Base-by-base conservation (phyloP, 805 yeast genomes). In the Candida saitoana region DNA sequence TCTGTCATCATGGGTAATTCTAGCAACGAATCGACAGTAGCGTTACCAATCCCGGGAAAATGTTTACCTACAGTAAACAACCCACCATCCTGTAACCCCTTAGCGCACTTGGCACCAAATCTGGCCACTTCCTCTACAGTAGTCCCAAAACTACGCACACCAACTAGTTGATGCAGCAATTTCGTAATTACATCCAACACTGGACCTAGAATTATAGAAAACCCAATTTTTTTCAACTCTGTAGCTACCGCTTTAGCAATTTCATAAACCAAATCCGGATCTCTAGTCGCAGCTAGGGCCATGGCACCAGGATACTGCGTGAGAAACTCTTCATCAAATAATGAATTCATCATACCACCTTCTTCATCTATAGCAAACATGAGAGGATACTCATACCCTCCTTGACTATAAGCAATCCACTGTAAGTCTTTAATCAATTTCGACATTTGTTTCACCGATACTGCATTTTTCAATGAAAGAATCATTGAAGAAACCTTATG, bases 31-130 rank as follows among this genome's bases (percentile, higher is more conserved):
- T 79, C 82, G 4, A 80, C 80, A 16, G 73, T 68, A 1, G 83
- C 82, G 41, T 75, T 74, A 3, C 84, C 84, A 40, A 77, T 77
- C 1, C 86, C 86, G 0, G 86, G 86, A 50, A 80, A 80, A 57
- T 80, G 84, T 50, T 80, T 80, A 0, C 82, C 84, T 43, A 79
- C 73, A 2, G 77, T 68, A 29, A 73, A 54, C 9, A 80, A 52
- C 1, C 82, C 82, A 9, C 80, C 82, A 34, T 68, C 76, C 40
- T 65, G 65, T 35, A 76, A 63, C 1, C 84, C 86, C 43, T 60
- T 62, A 4, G 80, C 74, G 46, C 74, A 73, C 2, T 77, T 79
- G 24, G 59, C 52, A 2, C 81, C 82, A 49, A 67, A 78, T 49
- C 68, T 71, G n/a, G 71, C 63, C 9, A 79, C 84, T 30, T 74